Conservation (phyloP, 352 stramenopile genomes). For the Pythium grandisporangium region DNA sequence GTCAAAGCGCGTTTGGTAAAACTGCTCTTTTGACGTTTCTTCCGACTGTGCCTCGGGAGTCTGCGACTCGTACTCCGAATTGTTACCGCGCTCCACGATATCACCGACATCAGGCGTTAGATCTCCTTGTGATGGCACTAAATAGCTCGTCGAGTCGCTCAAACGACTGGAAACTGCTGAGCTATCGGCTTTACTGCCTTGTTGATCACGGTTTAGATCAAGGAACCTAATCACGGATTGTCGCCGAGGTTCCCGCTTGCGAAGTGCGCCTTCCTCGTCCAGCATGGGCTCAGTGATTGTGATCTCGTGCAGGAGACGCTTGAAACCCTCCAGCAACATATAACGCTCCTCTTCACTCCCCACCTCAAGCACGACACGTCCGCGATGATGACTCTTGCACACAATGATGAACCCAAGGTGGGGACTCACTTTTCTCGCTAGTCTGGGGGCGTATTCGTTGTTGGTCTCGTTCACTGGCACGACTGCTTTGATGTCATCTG, state of each 20-base stretch:
- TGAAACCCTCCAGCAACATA: constrained; percentile 47
- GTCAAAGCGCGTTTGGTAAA: constrained; percentile 66
- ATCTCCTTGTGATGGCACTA: too few relatives aligned
- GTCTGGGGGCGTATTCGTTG: constrained; percentile 30
- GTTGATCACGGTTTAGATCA: constrained; percentile 6
- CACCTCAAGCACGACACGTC: constrained; percentile 52
- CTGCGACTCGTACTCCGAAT: not conserved
- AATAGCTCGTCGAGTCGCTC: not conserved
- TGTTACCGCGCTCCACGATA: not conserved
- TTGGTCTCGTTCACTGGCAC: constrained; percentile 37
- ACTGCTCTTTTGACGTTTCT: constrained; percentile 2
- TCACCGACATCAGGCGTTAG: not conserved
- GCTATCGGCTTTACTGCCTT: not conserved
- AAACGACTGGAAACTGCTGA: not conserved
- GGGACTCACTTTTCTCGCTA: constrained; percentile 59
- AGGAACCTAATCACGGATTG: constrained; percentile 54
- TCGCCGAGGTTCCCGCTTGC: constrained; percentile 31
- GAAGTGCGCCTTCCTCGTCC: constrained; percentile 29
- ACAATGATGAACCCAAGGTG: constrained; percentile 53
- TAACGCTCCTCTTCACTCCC: constrained; percentile 47
- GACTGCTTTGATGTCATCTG: constrained; percentile 58
- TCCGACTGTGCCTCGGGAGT: not conserved
- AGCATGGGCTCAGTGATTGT: constrained; percentile 26
- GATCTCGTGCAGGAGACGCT: constrained; percentile 38
- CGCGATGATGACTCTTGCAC: constrained; percentile 53